phyloP scores from a whole-genome alignment of 2,329 filamentous ascomycete species.

The Shiraia sp. region DNA sequence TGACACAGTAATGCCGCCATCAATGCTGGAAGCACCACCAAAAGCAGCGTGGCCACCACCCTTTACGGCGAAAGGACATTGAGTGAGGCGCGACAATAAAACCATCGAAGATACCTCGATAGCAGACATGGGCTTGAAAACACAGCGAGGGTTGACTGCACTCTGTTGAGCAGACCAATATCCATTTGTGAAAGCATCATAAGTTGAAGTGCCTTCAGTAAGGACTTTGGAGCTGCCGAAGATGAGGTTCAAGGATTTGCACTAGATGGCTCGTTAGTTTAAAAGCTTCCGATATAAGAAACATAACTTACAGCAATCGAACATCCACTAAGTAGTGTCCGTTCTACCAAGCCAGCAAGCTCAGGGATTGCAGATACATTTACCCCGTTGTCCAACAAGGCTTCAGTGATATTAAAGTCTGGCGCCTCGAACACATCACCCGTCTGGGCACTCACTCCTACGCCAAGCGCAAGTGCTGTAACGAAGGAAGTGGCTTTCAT shows the following conservation, averaged over 20 bases:
- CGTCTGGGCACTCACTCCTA: constrained; percentile 11
- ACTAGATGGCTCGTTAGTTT: constrained; percentile 19
- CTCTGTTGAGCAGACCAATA: constrained; percentile 38
- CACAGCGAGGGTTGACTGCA: constrained; percentile 25
- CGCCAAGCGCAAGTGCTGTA: constrained; percentile 11
- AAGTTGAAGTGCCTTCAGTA: constrained; percentile 13
- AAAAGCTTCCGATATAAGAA: constrained; percentile 4
- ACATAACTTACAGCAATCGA: constrained; percentile 25
- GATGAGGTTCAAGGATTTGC: constrained; percentile 24
- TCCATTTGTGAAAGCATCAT: constrained; percentile 22
- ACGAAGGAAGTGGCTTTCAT: constrained; percentile 14
- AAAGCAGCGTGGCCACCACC: constrained; percentile 50
- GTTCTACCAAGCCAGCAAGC: constrained; percentile 6
- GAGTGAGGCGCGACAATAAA: constrained; percentile 24
- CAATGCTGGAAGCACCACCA: constrained; percentile 48
- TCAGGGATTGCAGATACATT: constrained; percentile 24
- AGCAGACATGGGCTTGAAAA: constrained; percentile 28
- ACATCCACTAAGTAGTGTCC: constrained; percentile 11
- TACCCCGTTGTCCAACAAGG: constrained; percentile 21
- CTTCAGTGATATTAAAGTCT: constrained; percentile 23
- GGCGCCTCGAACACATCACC: constrained; percentile 17
- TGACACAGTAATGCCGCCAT: constrained; percentile 49
- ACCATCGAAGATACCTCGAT: constrained; percentile 25
- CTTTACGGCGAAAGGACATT: constrained; percentile 49
- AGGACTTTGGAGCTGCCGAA: constrained; percentile 24